phyloP scores from a whole-genome alignment of 345 rosid species.

The Toxicodendron radicans region DNA sequence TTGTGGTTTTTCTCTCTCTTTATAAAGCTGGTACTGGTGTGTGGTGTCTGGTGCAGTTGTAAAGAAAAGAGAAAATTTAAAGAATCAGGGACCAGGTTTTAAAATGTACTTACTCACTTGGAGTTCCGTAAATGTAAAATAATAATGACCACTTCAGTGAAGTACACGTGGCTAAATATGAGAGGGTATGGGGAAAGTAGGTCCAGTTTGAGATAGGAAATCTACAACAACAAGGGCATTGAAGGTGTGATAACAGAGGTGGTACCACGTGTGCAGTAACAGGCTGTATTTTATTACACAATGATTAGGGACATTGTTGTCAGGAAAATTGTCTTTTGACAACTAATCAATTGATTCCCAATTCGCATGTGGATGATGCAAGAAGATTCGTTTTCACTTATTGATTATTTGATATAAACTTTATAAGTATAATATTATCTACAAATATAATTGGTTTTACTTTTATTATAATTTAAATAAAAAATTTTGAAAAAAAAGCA shows the following conservation, averaged over 20 bases:
- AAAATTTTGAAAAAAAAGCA: no score
- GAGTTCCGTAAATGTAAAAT: neutral
- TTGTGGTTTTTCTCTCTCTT: neutral
- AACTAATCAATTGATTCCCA: neutral
- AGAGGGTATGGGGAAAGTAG: neutral
- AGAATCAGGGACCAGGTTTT: slow-evolving; percentile 4
- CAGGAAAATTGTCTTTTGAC: slow-evolving; percentile 8
- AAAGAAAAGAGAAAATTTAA: neutral
- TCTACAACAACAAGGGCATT: slow-evolving; percentile 15
- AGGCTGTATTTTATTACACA: neutral
- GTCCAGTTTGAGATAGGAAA: slow-evolving; percentile 13
- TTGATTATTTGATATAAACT: no score
- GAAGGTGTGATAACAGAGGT: slow-evolving; percentile 20
- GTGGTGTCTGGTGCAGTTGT: neutral
- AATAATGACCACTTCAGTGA: neutral
- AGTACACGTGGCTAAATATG: slow-evolving; percentile 10
- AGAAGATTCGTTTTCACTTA: no score
- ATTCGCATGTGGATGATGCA: neutral
- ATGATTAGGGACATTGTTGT: slow-evolving; percentile 26
- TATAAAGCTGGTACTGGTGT: neutral
- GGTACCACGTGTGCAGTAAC: slow-evolving; percentile 23
- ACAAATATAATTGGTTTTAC: no score
- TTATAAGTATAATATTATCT: no score
- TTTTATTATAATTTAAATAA: no score
- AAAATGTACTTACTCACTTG: neutral